A percentile compares a stretch with the other conserved stretches of the same genome.
phyloP scores from a whole-genome alignment of 2,329 filamentous ascomycete genomes.

The Aspergillus texensis region DNA sequence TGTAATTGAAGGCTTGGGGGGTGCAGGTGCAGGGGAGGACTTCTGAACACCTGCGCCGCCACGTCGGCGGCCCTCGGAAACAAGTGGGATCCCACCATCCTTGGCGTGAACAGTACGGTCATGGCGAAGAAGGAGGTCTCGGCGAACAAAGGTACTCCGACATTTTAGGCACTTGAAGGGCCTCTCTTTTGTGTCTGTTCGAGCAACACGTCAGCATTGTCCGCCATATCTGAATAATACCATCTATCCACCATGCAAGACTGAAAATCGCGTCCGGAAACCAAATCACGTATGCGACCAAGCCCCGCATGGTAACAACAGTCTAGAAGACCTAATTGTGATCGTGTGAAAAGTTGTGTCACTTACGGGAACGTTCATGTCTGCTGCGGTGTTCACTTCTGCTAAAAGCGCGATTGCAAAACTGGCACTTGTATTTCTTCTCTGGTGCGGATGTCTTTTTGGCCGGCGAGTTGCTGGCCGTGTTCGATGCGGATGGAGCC shows the following conservation, averaged over 20 bases:
- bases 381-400: conserved; percentile 94
- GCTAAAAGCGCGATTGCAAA: conserved; percentile 96
- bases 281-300: neutral
- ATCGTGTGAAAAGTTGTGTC: neutral
- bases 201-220: conserved; percentile 1
- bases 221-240: neutral
- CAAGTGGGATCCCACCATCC: conserved; percentile 89
- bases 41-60: conserved; percentile 45
- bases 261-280: neutral
- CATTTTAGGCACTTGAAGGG: conserved; percentile 99
- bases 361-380: conserved; percentile 98
- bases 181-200: conserved; percentile 91
- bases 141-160: conserved; percentile 95
- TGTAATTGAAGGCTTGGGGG: conserved; percentile 76
- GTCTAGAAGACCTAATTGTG: neutral
- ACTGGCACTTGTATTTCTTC: conserved; percentile 99
- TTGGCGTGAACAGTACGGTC: conserved; percentile 98
- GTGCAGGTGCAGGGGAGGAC: conserved; percentile 43
- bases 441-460: conserved; percentile 86
- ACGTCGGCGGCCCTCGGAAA: conserved; percentile 86
- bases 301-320: neutral
- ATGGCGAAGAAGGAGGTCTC: conserved; percentile 93
- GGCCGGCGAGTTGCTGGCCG: conserved; percentile 71
- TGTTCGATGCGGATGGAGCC: conserved; percentile 57
- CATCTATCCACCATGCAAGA: neutral